Base-by-base conservation (phyloP, 2,329 filamentous ascomycete species). In the Simplicillium sp. region DNA sequence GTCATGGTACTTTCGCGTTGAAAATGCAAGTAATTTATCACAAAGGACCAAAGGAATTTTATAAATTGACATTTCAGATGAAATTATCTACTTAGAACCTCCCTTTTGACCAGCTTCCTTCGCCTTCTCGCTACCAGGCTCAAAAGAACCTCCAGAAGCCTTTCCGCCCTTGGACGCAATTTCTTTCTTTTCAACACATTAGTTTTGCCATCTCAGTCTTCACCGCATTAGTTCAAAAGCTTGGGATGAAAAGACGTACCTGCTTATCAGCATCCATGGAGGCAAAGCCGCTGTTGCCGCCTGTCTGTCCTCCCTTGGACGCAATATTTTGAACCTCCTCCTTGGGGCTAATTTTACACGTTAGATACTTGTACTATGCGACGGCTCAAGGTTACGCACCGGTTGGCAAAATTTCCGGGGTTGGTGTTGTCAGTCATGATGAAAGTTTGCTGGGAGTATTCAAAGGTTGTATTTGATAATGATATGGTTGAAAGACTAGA, bases 141-240 rank as follows among this genome's bases (percentile, higher is more conserved):
- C 67, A 40, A 78, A 78, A 3, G 66, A 72, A 4, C 74, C 72
- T 29, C 63, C 61, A 0, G 71, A 75, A 1, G 69, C 66, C 39
- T 75, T 59, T 4, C 71, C 73, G 9, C 74, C 74, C 53, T 64
- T 60, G 11, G 73, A 77, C 2, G 74, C 73, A 44, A 77, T 75
- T 2, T 76, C 65, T 15, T 61, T 59, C 72, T 75, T 3, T 13
- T 28, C 49, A 8, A 48, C 20, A 14, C 12, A 31, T 31, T 12
- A 12, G 8, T 3, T 3, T 4, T 34, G 16, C 20, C 42, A 59
- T 56, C 47, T 59, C 14, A 32, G 50, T 38, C 58, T 40, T 34
- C 59, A 55, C 47, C 55, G 51, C n/a, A 42, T 39, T 20, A 47
- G 47, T n/a, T n/a, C n/a, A n/a, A n/a, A n/a, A n/a, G n/a, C n/a